Conservation (phyloP, 148 eudicot species). For the Heliosperma pusillum region DNA sequence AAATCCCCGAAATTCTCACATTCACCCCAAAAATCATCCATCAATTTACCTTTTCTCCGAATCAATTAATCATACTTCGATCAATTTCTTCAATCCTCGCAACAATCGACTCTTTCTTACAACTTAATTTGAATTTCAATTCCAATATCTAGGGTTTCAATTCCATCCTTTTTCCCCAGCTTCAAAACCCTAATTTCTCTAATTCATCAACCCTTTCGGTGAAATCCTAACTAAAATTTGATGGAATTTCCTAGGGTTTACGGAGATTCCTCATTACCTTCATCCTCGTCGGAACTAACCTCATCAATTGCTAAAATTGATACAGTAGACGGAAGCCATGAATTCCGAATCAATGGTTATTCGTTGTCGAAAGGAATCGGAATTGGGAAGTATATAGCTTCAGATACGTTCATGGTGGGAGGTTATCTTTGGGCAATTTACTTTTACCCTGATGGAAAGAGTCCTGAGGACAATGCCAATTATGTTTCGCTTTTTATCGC, state of each 20-base stretch:
- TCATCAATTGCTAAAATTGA: constrained; percentile 41
- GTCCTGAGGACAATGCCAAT: constrained; percentile 41
- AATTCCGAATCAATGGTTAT: constrained; percentile 43
- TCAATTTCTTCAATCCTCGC: no score
- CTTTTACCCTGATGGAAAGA: constrained; percentile 57
- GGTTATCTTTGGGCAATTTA: constrained; percentile 55
- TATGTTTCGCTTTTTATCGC: constrained; percentile 53
- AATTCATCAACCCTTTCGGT: neutral
- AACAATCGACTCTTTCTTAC: no score
- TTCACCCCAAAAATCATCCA: no score
- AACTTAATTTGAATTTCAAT: no score
- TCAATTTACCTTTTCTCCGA: no score
- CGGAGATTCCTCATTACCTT: constrained; percentile 20
- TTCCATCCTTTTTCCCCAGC: no score
- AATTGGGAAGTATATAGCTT: constrained; percentile 44
- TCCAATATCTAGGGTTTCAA: no score
- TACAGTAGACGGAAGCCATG: constrained; percentile 43
- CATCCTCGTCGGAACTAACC: constrained; percentile 13
- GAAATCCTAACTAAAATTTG: constrained; percentile 1
- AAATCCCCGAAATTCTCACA: no score
- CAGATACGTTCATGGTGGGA: constrained; percentile 49
- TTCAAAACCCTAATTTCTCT: neutral
- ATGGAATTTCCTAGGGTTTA: constrained; percentile 42
- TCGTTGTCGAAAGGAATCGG: constrained; percentile 46
- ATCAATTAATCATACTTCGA: no score